Percentiles rank a stretch among this genome's conserved stretches.
These are phyloP conservation scores for Periconia sp. DNA, from an alignment of 2,329 filamentous ascomycete genomes.

Conservation along the genomic window DNA sequence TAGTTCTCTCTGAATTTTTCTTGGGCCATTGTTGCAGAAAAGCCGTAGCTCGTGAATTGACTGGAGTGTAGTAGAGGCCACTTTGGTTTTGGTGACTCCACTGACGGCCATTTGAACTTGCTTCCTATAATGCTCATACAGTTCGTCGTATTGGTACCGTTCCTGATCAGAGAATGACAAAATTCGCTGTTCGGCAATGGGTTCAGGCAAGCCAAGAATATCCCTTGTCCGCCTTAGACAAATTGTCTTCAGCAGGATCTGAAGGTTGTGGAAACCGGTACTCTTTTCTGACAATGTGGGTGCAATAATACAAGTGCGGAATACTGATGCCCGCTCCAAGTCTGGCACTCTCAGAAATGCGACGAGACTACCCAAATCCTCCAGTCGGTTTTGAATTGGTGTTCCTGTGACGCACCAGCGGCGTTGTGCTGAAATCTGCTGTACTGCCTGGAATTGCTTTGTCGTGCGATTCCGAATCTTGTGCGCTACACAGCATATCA, in stretches of 20 bases:
- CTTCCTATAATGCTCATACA: constrained; percentile 4
- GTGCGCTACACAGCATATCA: background rate
- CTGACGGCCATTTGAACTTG: constrained; percentile 8
- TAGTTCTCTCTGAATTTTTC: background rate
- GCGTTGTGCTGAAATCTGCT: constrained; percentile 44
- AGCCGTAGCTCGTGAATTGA: constrained; percentile 25
- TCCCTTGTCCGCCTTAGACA: constrained; percentile 6
- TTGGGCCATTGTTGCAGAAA: constrained; percentile 24
- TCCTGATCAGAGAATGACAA: background rate
- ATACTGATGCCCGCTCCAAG: constrained; percentile 11
- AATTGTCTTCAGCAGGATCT: background rate
- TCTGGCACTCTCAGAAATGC: constrained; percentile 45
- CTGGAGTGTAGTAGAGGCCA: constrained; percentile 13
- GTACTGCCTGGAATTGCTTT: constrained; percentile 30
- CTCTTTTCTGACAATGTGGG: constrained; percentile 11
- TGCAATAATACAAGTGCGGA: constrained; percentile 9
- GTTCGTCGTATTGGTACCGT: background rate
- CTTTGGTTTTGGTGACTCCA: constrained; percentile 7
- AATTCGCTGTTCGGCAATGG: background rate
- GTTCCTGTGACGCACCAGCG: constrained; percentile 47
- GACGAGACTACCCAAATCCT: constrained; percentile 55
- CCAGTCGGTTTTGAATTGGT: constrained; percentile 56
- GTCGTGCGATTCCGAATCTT: constrained; percentile 1
- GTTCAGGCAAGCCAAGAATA: background rate
- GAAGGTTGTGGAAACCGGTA: background rate